These are phyloP conservation scores for Micractinium sp. DNA, from an alignment of 139 green algal genomes.

Conservation along the genomic window DNA sequence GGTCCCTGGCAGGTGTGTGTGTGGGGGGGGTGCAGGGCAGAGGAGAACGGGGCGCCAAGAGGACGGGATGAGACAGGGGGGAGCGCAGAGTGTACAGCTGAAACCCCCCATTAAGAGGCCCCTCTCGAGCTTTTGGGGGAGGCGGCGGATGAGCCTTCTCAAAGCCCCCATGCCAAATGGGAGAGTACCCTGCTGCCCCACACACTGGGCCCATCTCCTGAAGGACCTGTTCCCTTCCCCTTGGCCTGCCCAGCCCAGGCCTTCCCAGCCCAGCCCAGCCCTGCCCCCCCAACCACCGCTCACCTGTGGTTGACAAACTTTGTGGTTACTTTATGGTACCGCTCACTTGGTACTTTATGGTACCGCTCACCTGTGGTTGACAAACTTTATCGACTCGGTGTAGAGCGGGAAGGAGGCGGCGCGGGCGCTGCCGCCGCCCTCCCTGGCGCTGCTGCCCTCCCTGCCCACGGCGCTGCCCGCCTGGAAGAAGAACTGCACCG, in stretches of 20 bases:
- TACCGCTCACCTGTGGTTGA: conserved; percentile 72
- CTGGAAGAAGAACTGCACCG: conserved; percentile 95
- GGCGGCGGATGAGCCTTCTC: too few relatives aligned
- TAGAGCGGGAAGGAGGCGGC: conserved; percentile 87
- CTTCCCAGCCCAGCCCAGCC: too few relatives aligned
- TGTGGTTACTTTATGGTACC: too few relatives aligned
- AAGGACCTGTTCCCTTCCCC: too few relatives aligned
- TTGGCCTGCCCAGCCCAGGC: too few relatives aligned
- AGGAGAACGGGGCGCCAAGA: not conserved
- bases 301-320: conserved; percentile 89
- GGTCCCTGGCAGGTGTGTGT: conserved; percentile 63
- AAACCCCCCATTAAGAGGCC: too few relatives aligned
- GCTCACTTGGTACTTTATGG: too few relatives aligned
- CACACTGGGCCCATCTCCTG: too few relatives aligned
- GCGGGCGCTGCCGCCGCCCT: not conserved
- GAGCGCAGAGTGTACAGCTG: not conserved
- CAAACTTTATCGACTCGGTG: conserved; percentile 90
- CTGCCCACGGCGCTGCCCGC: not conserved
- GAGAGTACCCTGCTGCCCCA: too few relatives aligned
- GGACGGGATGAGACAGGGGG: not conserved
- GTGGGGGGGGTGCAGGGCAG: not conserved
- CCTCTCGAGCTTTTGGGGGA: too few relatives aligned
- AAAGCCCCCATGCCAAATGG: too few relatives aligned
- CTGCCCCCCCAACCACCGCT: too few relatives aligned
- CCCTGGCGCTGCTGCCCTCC: not conserved